phyloP scores from a whole-genome alignment of 75 land plant species.

The Cunninghamia lanceolata region DNA sequence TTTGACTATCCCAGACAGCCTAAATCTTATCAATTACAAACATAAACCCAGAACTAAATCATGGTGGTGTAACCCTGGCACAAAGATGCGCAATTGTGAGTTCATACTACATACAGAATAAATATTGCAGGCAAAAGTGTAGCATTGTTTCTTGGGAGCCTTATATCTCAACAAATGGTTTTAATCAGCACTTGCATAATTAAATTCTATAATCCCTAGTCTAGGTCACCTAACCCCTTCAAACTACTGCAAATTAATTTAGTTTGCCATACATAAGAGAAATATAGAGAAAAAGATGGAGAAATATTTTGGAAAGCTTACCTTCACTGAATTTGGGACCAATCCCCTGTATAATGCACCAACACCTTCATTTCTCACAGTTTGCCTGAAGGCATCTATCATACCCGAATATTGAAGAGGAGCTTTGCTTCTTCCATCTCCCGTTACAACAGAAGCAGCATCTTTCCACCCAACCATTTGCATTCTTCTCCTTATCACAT shows the following conservation, averaged over 20 bases:
- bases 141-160: neutral
- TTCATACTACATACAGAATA: neutral
- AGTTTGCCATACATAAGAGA: neutral
- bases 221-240: neutral
- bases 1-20: neutral
- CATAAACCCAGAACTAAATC: neutral
- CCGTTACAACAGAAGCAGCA: constrained; percentile 70
- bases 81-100: neutral
- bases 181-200: neutral
- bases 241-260: neutral
- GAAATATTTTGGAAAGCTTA: constrained; percentile 14
- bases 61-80: neutral
- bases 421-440: constrained; percentile 60
- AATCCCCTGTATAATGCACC: constrained; percentile 92
- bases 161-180: no score
- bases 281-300: neutral
- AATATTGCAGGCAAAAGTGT: neutral
- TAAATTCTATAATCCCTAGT: neutral
- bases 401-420: constrained; percentile 76
- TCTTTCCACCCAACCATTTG: constrained; percentile 98
- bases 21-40: neutral
- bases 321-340: constrained; percentile 96
- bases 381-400: constrained; percentile 83
- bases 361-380: constrained; percentile 86
- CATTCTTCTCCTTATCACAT: constrained; percentile 91